phyloP scores from a whole-genome alignment of 768 basidiomycete species.

The Collybiopsis confluens region DNA sequence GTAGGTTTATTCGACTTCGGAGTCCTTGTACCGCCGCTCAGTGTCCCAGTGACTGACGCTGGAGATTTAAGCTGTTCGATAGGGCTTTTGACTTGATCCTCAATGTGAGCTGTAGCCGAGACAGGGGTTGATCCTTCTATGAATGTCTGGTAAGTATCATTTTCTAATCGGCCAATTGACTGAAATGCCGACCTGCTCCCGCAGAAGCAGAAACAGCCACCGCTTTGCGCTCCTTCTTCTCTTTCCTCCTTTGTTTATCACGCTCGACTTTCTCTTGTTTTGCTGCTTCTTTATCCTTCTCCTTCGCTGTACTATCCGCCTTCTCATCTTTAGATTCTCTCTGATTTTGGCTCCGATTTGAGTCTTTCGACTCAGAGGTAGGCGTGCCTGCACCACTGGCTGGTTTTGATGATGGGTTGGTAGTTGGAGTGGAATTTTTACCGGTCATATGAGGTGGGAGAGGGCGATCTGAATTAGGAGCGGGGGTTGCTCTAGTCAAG shows the following conservation, averaged over 20 bases:
- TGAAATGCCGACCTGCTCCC: not conserved
- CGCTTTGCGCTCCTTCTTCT: slow-evolving; percentile 61
- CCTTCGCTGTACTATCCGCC: not conserved
- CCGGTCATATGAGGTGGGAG: slow-evolving; percentile 24
- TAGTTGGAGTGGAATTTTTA: slow-evolving; percentile 15
- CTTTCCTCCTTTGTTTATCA: slow-evolving; percentile 55
- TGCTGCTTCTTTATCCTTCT: not conserved
- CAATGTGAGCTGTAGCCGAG: slow-evolving; percentile 17
- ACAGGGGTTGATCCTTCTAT: slow-evolving; percentile 12
- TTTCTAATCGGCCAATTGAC: not conserved
- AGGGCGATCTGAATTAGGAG: slow-evolving; percentile 27
- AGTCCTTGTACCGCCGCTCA: slow-evolving; percentile 63
- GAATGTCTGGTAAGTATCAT: not conserved
- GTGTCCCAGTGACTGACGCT: slow-evolving; percentile 52
- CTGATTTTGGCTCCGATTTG: slow-evolving; percentile 25
- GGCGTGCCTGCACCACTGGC: slow-evolving; percentile 5
- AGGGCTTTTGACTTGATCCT: slow-evolving; percentile 19
- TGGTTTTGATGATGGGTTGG: slow-evolving; percentile 1
- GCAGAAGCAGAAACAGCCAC: slow-evolving; percentile 38
- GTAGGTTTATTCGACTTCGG: slow-evolving; percentile 62
- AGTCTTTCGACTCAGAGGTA: slow-evolving; percentile 6
- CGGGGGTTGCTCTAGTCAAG: slow-evolving; percentile 23
- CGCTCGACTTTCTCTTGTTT: slow-evolving; percentile 49
- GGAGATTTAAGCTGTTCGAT: slow-evolving; percentile 50
- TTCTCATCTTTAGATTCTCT: slow-evolving; percentile 22